A percentile compares a stretch with the other conserved stretches of the same genome.
phyloP scores from a whole-genome alignment of 1,284 basidiomycete genomes.

The Sporisorium scitamineum region DNA sequence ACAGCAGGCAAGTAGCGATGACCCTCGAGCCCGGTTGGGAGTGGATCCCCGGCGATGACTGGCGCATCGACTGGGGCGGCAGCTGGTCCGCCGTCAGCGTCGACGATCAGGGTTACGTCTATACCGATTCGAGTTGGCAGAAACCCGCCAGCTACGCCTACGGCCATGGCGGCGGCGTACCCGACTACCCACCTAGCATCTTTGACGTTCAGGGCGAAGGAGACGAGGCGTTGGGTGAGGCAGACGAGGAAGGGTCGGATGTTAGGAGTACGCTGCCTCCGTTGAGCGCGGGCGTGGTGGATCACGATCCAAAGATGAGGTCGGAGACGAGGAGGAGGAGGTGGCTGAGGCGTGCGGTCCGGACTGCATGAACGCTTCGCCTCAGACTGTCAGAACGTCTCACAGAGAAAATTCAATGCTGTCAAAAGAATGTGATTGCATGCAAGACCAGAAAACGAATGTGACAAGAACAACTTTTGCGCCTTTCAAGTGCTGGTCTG shows the following conservation, averaged over 20 bases:
- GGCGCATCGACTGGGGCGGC: constrained; percentile 69
- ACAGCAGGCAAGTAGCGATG: constrained; percentile 61
- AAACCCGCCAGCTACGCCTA: constrained; percentile 64
- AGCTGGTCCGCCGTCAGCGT: constrained; percentile 65
- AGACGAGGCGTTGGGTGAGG: constrained; percentile 10
- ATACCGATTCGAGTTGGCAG: constrained; percentile 66
- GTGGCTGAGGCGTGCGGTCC: constrained; percentile 50
- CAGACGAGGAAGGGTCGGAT: constrained; percentile 25
- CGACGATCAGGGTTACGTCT: constrained; percentile 65
- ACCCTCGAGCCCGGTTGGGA: constrained; percentile 63
- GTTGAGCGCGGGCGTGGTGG: constrained; percentile 44
- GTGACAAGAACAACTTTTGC: neutral
- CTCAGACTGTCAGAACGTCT: too few species aligned
- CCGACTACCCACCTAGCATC: constrained; percentile 42
- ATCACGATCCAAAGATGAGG: constrained; percentile 39
- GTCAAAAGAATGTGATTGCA: neutral
- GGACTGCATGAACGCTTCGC: constrained; percentile 12
- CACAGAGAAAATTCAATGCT: neutral
- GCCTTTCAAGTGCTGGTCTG: constrained; percentile 33
- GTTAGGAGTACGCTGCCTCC: constrained; percentile 30
- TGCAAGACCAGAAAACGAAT: neutral
- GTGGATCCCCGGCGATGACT: constrained; percentile 66
- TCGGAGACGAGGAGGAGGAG: constrained; percentile 48
- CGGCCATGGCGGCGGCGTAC: constrained; percentile 51
- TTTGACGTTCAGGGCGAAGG: constrained; percentile 33